phyloP scores from a whole-genome alignment of 2,329 filamentous ascomycete genomes.

The Trichophyton mentagrophytes region DNA sequence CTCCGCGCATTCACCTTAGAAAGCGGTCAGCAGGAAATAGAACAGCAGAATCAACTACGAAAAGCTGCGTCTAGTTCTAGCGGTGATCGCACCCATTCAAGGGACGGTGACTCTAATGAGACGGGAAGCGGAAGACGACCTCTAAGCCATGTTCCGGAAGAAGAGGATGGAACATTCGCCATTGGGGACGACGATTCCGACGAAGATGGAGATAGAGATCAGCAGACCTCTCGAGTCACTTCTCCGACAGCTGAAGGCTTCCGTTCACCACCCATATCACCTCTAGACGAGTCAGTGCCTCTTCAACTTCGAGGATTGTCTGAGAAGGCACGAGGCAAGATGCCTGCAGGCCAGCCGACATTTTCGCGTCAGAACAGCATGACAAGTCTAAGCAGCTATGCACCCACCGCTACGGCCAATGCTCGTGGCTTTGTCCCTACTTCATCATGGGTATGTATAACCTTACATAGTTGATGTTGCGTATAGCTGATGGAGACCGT shows the following conservation, averaged over 20 bases:
- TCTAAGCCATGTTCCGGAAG: conserved; percentile 58
- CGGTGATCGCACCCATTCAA: conserved; percentile 24
- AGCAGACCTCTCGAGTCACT: conserved; percentile 43
- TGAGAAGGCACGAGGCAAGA: conserved; percentile 91
- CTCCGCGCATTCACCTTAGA: conserved; percentile 81
- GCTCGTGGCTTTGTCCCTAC: conserved; percentile 59
- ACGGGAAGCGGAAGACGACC: conserved; percentile 43
- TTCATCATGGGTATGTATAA: conserved; percentile 50
- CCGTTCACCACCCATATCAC: conserved; percentile 56
- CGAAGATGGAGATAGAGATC: conserved; percentile 49
- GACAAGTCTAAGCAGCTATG: conserved; percentile 59
- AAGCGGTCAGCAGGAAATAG: conserved; percentile 81
- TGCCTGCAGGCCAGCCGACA: conserved; percentile 67
- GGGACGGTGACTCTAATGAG: conserved; percentile 28
- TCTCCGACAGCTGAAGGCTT: conserved; percentile 44
- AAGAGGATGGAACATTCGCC: conserved; percentile 62
- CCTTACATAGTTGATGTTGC: background rate
- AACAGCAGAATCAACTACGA: conserved; percentile 57
- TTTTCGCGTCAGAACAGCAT: conserved; percentile 88
- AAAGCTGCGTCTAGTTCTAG: conserved; percentile 44
- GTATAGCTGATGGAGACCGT: background rate
- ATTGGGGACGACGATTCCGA: conserved; percentile 70
- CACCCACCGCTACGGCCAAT: conserved; percentile 43
- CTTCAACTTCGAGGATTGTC: conserved; percentile 83
- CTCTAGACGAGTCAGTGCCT: conserved; percentile 65